Conservation (phyloP, 805 yeast genomes). For the Zygosaccharomyces lentus region DNA sequence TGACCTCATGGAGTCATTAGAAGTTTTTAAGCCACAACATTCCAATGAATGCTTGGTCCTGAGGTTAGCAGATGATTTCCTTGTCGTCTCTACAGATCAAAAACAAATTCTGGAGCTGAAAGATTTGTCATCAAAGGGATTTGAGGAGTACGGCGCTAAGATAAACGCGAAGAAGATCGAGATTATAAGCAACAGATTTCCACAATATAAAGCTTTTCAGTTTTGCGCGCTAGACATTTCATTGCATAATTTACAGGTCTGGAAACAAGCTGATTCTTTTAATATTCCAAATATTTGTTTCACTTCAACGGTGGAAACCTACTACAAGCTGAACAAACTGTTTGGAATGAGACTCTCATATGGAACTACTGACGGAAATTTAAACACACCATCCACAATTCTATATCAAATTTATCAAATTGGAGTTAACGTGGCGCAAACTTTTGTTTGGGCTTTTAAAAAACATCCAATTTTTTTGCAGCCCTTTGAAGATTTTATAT, state of each 20-base stretch:
- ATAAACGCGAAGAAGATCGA: constrained; percentile 41
- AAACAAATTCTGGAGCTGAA: constrained; percentile 32
- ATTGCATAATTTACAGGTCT: constrained; percentile 33
- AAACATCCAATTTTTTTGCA: not conserved
- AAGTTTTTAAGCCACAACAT: constrained; percentile 28
- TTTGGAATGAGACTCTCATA: constrained; percentile 35
- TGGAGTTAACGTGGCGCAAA: constrained; percentile 17
- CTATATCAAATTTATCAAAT: constrained; percentile 19
- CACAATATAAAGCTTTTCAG: constrained; percentile 17
- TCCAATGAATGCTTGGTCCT: constrained; percentile 40
- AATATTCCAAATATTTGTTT: constrained; percentile 13
- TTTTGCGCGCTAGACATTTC: constrained; percentile 45
- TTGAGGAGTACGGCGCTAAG: constrained; percentile 41
- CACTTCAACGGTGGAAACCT: constrained; percentile 20
- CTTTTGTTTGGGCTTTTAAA: constrained; percentile 15
- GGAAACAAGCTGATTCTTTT: constrained; percentile 32
- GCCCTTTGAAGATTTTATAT: constrained; percentile 4
- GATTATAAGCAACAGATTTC: constrained; percentile 23
- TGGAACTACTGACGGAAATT: constrained; percentile 24
- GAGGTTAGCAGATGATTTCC: constrained; percentile 80
- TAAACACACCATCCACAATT: constrained; percentile 24
- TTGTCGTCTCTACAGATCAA: constrained; percentile 53
- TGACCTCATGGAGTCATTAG: constrained; percentile 42
- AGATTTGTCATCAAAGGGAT: constrained; percentile 34
- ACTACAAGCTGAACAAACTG: constrained; percentile 24